phyloP scores from a whole-genome alignment of 176 grass and related monocot genomes.

The Ananas comosus region DNA sequence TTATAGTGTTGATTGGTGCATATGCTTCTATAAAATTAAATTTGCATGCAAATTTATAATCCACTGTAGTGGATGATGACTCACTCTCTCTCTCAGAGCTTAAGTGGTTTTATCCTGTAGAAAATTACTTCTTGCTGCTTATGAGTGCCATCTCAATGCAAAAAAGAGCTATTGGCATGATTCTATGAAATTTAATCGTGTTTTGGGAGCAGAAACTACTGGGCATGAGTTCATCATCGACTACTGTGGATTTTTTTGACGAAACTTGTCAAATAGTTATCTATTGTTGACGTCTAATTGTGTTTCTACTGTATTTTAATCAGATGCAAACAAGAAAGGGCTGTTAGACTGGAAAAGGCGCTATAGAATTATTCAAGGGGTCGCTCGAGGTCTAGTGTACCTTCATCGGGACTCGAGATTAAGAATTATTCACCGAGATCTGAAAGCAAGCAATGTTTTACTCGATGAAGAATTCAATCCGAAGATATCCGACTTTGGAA shows the following conservation, averaged over 20 bases:
- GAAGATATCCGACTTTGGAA: slow-evolving; percentile 65
- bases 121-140: no score
- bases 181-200: no score
- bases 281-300: not conserved
- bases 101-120: no score
- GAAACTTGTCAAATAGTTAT: not conserved
- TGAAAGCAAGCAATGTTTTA: slow-evolving; percentile 65
- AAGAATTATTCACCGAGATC: slow-evolving; percentile 66
- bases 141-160: no score
- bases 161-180: no score
- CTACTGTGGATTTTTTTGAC: no score
- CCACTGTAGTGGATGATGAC: no score
- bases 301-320: slow-evolving; percentile 6
- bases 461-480: slow-evolving; percentile 49
- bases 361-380: slow-evolving; percentile 53
- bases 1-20: not conserved
- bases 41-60: no score
- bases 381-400: slow-evolving; percentile 51
- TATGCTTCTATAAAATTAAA: no score
- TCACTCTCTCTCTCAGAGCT: no score
- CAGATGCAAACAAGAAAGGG: slow-evolving; percentile 46
- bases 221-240: no score
- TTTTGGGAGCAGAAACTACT: no score
- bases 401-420: slow-evolving; percentile 70
- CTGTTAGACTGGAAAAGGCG: slow-evolving; percentile 43